Conservation (phyloP, 192 early-diverging fungal genomes). For the Backusella psychrophila region DNA sequence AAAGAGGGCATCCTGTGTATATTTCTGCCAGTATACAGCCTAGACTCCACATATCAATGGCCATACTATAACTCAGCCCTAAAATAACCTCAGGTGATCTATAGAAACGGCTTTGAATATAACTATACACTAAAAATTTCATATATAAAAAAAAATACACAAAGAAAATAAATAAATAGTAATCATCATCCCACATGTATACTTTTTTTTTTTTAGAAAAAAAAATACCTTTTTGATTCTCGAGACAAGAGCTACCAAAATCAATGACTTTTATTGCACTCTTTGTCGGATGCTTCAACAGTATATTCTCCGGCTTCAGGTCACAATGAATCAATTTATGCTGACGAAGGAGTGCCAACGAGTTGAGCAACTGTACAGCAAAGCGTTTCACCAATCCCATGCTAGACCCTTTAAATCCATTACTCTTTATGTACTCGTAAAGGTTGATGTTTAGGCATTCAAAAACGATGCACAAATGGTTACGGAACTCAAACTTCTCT, state of each 20-base stretch:
- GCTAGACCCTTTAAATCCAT: slow-evolving; percentile 81
- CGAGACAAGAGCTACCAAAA: slow-evolving; percentile 90
- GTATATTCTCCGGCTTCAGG: slow-evolving; percentile 91
- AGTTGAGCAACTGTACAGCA: slow-evolving; percentile 77
- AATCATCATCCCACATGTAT: background rate
- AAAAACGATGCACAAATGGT: slow-evolving; percentile 90
- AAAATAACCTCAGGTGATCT: slow-evolving; percentile 94
- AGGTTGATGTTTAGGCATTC: slow-evolving; percentile 89
- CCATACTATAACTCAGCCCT: slow-evolving; percentile 77
- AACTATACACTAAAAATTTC: slow-evolving; percentile 72
- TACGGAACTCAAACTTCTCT: slow-evolving; percentile 90
- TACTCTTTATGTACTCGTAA: slow-evolving; percentile 92
- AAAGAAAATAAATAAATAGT: background rate
- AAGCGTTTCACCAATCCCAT: slow-evolving; percentile 68
- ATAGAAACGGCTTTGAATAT: slow-evolving; percentile 94
- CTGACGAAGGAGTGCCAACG: slow-evolving; percentile 64
- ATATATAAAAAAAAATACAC: background rate
- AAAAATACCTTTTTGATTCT: slow-evolving; percentile 59
- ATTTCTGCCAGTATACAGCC: slow-evolving; percentile 93
- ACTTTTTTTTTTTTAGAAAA: background rate
- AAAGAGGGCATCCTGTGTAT: slow-evolving; percentile 82
- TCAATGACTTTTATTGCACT: slow-evolving; percentile 93
- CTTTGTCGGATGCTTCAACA: slow-evolving; percentile 65
- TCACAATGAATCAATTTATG: slow-evolving; percentile 90
- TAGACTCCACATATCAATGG: slow-evolving; percentile 95